These are phyloP conservation scores for Salvia splendens DNA, from an alignment of 257 asterid species.

Conservation along the genomic window DNA sequence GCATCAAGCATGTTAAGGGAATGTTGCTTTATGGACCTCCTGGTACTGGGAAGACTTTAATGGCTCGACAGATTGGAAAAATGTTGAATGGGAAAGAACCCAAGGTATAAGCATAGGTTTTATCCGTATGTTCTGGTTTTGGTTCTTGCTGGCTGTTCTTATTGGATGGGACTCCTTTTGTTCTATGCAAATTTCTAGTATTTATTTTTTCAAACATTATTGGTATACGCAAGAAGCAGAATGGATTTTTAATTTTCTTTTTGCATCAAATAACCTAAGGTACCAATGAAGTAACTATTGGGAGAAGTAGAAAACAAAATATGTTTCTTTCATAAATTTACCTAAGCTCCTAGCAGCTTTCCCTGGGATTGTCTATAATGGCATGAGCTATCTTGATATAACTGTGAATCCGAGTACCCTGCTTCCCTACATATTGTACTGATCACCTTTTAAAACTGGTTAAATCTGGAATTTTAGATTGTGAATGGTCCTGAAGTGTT, in stretches of 20 bases:
- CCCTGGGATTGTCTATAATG: conserved; percentile 22
- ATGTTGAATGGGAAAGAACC: conserved; percentile 98
- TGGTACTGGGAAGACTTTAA: conserved; percentile 98
- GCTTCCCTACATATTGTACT: conserved; percentile 13
- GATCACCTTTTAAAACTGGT: conserved; percentile 29
- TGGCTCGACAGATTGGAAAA: conserved; percentile 99
- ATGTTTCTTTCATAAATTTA: neutral
- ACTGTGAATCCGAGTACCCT: conserved; percentile 26
- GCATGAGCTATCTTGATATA: conserved; percentile 27
- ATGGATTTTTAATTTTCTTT: conserved; percentile 2
- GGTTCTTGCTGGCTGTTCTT: conserved; percentile 29
- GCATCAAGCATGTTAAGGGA: conserved; percentile 98
- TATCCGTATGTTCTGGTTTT: conserved; percentile 15
- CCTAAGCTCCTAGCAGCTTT: conserved; percentile 3
- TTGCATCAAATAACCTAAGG: conserved; percentile 2
- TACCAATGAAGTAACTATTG: conserved; percentile 12
- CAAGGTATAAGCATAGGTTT: conserved; percentile 56
- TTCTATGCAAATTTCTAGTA: neutral
- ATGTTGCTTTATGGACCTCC: conserved; percentile 99
- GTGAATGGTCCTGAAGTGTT: conserved; percentile 99
- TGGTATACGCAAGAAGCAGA: conserved; percentile 10
- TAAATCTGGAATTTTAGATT: conserved; percentile 52
- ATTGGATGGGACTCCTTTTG: conserved; percentile 8
- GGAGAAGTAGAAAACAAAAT: neutral
- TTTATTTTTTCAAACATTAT: conserved; percentile 25